These are phyloP conservation scores for Brasilioporus rufonigricans DNA, from an alignment of 768 basidiomycete species.

Conservation along the genomic window DNA sequence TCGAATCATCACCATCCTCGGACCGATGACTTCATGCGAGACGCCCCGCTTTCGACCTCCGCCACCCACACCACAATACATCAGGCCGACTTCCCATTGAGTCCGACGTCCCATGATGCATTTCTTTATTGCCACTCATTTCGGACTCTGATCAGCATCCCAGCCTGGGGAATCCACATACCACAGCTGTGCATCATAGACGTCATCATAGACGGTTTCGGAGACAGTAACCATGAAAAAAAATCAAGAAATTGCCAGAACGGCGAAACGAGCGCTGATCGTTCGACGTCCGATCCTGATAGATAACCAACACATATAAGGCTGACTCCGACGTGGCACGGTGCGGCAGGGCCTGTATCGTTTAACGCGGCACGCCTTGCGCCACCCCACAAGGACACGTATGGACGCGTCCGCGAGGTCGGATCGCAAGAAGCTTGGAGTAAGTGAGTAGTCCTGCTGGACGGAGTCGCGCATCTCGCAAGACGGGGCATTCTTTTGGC, in stretches of 20 bases:
- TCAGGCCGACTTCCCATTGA: neutral
- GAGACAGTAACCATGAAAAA: neutral
- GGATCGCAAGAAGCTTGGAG: constrained; percentile 10
- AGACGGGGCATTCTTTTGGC: neutral
- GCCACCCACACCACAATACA: neutral
- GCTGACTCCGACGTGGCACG: neutral
- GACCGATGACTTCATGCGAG: constrained; percentile 28
- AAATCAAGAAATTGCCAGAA: constrained; percentile 5
- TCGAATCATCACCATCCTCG: constrained; percentile 9
- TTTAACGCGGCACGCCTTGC: too few species aligned
- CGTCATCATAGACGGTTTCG: neutral
- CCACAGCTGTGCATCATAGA: neutral
- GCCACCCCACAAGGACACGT: neutral
- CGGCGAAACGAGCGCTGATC: constrained; percentile 11
- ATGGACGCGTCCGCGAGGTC: constrained; percentile 10
- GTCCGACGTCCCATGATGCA: neutral
- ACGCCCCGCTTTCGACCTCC: constrained; percentile 9
- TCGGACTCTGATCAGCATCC: constrained; percentile 26
- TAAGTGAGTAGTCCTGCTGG: neutral
- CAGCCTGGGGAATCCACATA: constrained; percentile 16
- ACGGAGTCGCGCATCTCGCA: neutral
- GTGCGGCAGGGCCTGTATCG: too few species aligned
- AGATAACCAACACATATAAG: neutral
- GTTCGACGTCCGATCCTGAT: constrained; percentile 18
- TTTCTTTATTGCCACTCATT: constrained; percentile 8